Evolutionary conservation across 768 basidiomycete genomes (phyloP).

Genomic region (Phylloporus sp.): DNA sequence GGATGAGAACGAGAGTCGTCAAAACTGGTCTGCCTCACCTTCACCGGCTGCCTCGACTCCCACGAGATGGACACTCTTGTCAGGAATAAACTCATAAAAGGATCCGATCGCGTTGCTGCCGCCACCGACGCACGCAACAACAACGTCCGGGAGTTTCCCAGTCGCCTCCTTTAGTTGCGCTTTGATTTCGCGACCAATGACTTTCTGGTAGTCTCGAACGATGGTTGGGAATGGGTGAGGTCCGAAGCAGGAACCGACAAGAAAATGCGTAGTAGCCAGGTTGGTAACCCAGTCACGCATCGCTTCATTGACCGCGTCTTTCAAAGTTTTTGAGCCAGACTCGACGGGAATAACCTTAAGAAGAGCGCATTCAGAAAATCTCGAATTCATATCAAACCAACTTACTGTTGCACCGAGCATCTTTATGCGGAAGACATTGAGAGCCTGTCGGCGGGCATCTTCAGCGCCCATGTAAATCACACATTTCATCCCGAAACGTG

Average conservation of each 20-base stretch:
- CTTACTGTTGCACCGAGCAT: slow-evolving; percentile 1
- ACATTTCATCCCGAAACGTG: not conserved
- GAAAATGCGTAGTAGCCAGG: not conserved
- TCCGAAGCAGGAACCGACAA: slow-evolving; percentile 1
- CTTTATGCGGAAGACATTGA: not conserved
- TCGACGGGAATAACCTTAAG: not conserved
- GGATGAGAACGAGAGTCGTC: not conserved
- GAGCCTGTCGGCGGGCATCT: not conserved
- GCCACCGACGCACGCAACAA: not conserved
- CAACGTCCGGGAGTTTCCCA: not conserved
- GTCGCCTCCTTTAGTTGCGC: not conserved
- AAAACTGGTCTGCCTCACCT: not conserved
- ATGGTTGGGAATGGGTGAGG: slow-evolving; percentile 3
- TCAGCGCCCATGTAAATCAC: not conserved
- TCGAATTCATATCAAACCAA: not conserved
- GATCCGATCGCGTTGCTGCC: slow-evolving; percentile 1
- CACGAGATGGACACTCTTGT: not conserved
- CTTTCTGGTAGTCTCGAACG: slow-evolving; percentile 1
- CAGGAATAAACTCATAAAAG: not conserved
- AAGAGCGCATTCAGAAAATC: not conserved
- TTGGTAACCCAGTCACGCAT: slow-evolving; percentile 2
- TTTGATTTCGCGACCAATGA: not conserved
- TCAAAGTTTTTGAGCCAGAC: not conserved
- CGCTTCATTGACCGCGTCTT: slow-evolving; percentile 2
- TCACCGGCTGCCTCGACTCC: not conserved